Percentiles rank a stretch among this genome's conserved stretches.
Conservation (phyloP, 257 asterid species). For the Thymus mandschuricus region DNA sequence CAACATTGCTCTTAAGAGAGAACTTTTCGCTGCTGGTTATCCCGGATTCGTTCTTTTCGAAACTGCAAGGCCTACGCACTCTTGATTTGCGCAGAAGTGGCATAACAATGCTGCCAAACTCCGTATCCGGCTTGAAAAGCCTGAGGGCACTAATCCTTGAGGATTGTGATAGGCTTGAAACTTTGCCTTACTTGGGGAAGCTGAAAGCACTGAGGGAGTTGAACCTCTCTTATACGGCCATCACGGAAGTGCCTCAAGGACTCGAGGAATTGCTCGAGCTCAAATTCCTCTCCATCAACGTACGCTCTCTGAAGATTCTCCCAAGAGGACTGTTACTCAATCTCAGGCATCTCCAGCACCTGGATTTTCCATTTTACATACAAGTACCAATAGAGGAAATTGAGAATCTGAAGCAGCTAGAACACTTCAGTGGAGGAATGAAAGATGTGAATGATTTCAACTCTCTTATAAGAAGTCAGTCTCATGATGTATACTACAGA, state of each 20-base stretch:
- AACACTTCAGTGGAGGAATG: too few relatives aligned
- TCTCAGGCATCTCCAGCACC: background rate
- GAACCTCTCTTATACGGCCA: background rate
- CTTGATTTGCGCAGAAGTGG: background rate
- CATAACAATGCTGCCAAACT: background rate
- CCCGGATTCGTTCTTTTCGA: background rate
- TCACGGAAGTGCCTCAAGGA: background rate
- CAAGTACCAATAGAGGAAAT: too few relatives aligned
- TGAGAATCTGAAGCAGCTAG: too few relatives aligned
- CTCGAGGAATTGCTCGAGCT: background rate
- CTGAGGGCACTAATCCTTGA: background rate
- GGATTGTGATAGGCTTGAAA: background rate
- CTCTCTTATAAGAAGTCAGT: too few relatives aligned
- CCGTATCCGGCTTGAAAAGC: background rate
- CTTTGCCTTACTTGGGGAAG: slow-evolving; percentile 9
- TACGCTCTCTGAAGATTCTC: background rate
- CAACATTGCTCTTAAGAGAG: background rate
- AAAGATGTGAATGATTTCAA: too few relatives aligned
- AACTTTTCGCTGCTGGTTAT: background rate
- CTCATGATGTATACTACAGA: too few relatives aligned
- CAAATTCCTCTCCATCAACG: background rate
- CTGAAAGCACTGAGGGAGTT: background rate
- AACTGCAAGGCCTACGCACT: slow-evolving; percentile 6
- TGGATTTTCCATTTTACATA: background rate
- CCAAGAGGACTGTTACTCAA: background rate